Percentiles rank a stretch among this genome's conserved stretches.
These are phyloP conservation scores for Diutina rugosa DNA, from an alignment of 1,139 yeast genomes.

Conservation along the genomic window DNA sequence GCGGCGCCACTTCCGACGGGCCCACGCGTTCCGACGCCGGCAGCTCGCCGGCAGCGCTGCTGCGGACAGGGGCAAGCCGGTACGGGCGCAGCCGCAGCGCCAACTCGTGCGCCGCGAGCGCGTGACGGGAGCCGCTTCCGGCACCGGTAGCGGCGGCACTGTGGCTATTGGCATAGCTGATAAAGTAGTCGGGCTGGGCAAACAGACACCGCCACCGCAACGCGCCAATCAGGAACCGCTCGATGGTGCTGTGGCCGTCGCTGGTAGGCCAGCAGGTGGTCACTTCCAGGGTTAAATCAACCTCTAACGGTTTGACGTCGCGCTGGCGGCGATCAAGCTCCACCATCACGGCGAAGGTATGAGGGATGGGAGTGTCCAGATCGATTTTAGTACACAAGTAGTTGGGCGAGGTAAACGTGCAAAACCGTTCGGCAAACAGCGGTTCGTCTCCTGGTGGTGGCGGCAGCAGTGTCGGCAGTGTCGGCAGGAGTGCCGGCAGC, in stretches of 20 bases:
- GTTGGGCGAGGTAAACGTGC: conserved; percentile 19
- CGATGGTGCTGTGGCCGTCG: conserved; percentile 25
- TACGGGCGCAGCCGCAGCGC: conserved; percentile 26
- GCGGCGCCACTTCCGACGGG: not conserved
- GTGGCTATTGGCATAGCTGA: conserved; percentile 7
- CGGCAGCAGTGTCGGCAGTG: not conserved
- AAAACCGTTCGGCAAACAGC: conserved; percentile 5
- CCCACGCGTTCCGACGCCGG: not conserved
- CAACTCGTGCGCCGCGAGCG: conserved; percentile 20
- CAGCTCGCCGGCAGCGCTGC: conserved; percentile 8
- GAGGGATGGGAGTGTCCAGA: conserved; percentile 30
- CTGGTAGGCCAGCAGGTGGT: conserved; percentile 44
- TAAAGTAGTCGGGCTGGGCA: conserved; percentile 34
- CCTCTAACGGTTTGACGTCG: conserved; percentile 14
- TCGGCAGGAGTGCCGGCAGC: not conserved
- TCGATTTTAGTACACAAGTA: conserved; percentile 29
- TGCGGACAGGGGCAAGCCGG: conserved; percentile 13
- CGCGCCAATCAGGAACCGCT: conserved; percentile 35
- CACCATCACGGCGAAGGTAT: conserved; percentile 31
- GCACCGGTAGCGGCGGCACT: conserved; percentile 10
- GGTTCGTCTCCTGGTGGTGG: not conserved
- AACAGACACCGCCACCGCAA: conserved; percentile 33
- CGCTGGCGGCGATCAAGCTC: conserved; percentile 24
- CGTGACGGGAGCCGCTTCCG: conserved; percentile 21
- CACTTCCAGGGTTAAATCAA: conserved; percentile 22